Percentiles rank a stretch among this genome's conserved stretches.
Conservation (phyloP, 2,329 filamentous ascomycete genomes). For the Diaporthe citriasiana region DNA sequence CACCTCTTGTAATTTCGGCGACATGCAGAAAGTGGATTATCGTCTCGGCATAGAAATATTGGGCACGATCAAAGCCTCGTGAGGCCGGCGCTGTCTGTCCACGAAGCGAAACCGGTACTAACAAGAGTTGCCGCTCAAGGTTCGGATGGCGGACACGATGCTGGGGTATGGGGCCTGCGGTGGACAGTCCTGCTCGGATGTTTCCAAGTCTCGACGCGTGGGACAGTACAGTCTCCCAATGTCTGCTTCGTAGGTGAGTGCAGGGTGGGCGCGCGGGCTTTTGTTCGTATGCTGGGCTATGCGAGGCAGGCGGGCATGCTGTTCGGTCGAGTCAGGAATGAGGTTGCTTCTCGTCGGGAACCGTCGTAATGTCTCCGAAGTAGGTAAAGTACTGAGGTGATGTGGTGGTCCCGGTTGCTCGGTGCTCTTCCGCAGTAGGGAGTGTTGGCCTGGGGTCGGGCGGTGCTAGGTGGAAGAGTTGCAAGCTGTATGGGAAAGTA, state of each 20-base stretch:
- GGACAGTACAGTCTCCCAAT: neutral
- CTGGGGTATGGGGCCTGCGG: neutral
- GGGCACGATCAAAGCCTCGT: constrained; percentile 37
- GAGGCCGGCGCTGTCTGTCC: constrained; percentile 15
- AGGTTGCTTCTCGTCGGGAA: constrained; percentile 8
- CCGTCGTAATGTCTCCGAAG: neutral
- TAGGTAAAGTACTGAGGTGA: neutral
- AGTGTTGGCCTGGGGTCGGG: constrained; percentile 8
- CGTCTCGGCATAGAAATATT: constrained; percentile 24
- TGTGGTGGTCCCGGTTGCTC: constrained; percentile 9
- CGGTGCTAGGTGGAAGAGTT: constrained; percentile 23
- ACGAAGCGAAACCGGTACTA: neutral
- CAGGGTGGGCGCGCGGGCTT: constrained; percentile 3
- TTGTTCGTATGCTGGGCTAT: constrained; percentile 17
- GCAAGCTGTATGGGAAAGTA: constrained; percentile 23
- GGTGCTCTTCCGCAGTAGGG: constrained; percentile 5
- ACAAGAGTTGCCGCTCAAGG: neutral
- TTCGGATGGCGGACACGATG: neutral
- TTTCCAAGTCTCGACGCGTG: neutral
- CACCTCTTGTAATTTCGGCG: constrained; percentile 72
- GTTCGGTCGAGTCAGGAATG: constrained; percentile 20
- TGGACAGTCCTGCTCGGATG: neutral
- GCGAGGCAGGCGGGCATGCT: constrained; percentile 25
- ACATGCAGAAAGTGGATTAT: constrained; percentile 60
- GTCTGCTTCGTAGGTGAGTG: neutral